phyloP scores from a whole-genome alignment of 2,329 filamentous ascomycete genomes.

The Phyllosticta capitalensis region DNA sequence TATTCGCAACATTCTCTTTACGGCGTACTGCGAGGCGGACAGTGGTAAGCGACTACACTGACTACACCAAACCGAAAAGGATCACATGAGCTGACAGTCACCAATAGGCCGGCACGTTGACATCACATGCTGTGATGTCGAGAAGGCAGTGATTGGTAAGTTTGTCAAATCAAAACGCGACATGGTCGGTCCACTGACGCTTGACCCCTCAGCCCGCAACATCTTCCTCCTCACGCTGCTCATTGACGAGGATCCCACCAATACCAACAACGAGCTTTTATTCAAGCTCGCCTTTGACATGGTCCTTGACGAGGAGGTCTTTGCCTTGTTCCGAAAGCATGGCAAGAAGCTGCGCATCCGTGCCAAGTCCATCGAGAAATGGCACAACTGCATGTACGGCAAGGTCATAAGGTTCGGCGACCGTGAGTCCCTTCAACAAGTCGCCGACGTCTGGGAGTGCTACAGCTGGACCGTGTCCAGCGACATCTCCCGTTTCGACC shows the following conservation, averaged over 20 bases:
- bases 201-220: conserved; percentile 42
- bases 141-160: conserved; percentile 42
- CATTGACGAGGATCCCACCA: conserved; percentile 31
- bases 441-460: conserved; percentile 32
- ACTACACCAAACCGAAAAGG: neutral
- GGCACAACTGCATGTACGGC: conserved; percentile 40
- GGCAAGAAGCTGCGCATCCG: conserved; percentile 34
- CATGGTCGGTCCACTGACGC: neutral
- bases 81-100: neutral
- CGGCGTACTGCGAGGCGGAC: conserved; percentile 16
- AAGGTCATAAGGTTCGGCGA: conserved; percentile 41
- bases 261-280: conserved; percentile 36
- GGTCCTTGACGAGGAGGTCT: conserved; percentile 32
- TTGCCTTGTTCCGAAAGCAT: conserved; percentile 33
- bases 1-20: conserved; percentile 48
- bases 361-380: conserved; percentile 32
- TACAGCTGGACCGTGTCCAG: conserved; percentile 18
- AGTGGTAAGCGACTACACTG: neutral
- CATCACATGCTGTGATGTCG: conserved; percentile 48
- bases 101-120: conserved; percentile 29
- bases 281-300: conserved; percentile 45
- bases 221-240: conserved; percentile 44
- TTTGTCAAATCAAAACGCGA: conserved; percentile 10
- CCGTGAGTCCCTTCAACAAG: conserved; percentile 33
- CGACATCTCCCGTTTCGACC: neutral